Percentiles rank a stretch among this genome's conserved stretches.
phyloP scores from a whole-genome alignment of 345 rosid species.

The Salix caprea region DNA sequence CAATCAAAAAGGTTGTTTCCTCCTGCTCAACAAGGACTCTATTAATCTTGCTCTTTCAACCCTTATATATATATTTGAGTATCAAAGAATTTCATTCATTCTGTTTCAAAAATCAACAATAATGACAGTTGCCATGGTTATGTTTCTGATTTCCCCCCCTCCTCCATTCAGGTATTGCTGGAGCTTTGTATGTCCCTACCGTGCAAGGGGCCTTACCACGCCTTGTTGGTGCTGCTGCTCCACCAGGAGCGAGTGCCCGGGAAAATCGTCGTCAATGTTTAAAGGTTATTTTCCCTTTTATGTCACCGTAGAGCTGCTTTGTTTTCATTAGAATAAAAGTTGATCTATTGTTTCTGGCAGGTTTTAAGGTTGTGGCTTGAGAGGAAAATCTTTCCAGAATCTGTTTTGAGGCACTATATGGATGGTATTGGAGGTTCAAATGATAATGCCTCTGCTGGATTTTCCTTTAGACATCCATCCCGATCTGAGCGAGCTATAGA shows the following conservation, averaged over 20 bases:
- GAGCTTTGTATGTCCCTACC: conserved; percentile 76
- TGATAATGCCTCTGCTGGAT: conserved; percentile 57
- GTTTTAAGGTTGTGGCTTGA: conserved; percentile 88
- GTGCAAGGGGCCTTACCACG: conserved; percentile 93
- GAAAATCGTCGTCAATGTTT: conserved; percentile 97
- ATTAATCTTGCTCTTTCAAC: background rate
- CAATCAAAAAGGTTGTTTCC: conserved; percentile 65
- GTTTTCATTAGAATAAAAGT: conserved; percentile 12
- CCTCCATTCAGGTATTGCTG: conserved; percentile 58
- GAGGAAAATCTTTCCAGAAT: conserved; percentile 82
- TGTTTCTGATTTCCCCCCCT: background rate
- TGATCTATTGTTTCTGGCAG: conserved; percentile 38
- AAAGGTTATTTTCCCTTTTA: conserved; percentile 46
- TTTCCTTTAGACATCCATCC: conserved; percentile 74
- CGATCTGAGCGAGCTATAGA: conserved; percentile 87
- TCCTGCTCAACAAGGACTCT: background rate
- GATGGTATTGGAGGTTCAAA: conserved; percentile 76
- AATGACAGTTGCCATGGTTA: background rate
- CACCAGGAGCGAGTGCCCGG: conserved; percentile 75
- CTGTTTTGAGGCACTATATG: conserved; percentile 67
- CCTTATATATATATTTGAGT: background rate
- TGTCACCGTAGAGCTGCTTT: background rate
- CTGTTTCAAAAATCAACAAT: background rate
- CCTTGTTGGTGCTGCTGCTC: conserved; percentile 90
- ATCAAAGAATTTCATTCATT: background rate